Base-by-base conservation (phyloP, 2,329 filamentous ascomycete genomes). In the Trichophyton verrucosum region DNA sequence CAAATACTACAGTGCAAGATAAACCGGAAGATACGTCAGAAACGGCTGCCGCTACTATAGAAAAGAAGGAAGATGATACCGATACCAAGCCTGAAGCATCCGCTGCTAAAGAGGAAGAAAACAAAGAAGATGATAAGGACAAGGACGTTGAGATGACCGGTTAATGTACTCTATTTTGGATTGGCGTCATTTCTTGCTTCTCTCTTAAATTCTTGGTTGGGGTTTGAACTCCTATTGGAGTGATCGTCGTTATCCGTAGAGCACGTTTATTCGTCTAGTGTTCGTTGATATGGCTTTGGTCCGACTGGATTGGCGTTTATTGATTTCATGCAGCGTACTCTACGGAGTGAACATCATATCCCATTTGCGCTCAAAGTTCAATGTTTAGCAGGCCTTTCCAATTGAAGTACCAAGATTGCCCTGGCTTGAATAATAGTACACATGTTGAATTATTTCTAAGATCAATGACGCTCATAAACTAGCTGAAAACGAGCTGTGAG, bases 171-270 rank as follows among this genome's bases (percentile, higher is more conserved):
- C 1, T 30, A 30, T 38, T 47, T 44, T 15, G 61, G 61, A 40
- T 40, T 61, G 49, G 27, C 30, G 49, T 49, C 61, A 33, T 57
- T 33, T 20, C 55, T 59, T 51, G 55, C 27, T 33, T 60, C 36
- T 47, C 36, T 47, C 3, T 4, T 42, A 7, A 15, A 36, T 7
- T 55, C 46, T 55, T 36, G 15, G 27, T 22, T n/a, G 49, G 27
- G 27, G 27, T 55, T 30, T 36, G 20, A 22, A 11, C 44, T 20
- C 24, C 13, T 22, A 2, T 53, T 15, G 17, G 27, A 33, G 27
- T 27, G 13, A 3, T 15, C 22, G 2, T 38, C 33, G 11, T 38
- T 38, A 11, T 38, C 33, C 3, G 8, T 38, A 11, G 33, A 38
- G 3, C 33, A 38, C 33, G 3, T 38, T 38, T 38, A 38, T 38